A percentile compares a stretch with the other conserved stretches of the same genome.
These are phyloP conservation scores for Ogataea trehalophila DNA, from an alignment of 805 yeast genomes.

Conservation along the genomic window DNA sequence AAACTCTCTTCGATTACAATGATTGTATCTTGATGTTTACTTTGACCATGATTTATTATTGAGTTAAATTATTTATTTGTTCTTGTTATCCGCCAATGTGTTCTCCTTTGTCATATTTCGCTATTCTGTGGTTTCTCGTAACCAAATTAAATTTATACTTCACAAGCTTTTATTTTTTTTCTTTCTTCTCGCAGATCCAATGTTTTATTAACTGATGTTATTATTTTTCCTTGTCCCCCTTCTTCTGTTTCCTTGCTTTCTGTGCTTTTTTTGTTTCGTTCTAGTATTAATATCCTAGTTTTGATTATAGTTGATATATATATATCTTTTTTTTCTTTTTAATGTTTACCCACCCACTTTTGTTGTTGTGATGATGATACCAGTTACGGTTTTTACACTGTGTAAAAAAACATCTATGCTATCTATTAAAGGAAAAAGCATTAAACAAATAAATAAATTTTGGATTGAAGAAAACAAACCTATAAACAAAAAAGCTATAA, in stretches of 20 bases:
- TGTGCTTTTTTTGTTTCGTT: neutral
- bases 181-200: neutral
- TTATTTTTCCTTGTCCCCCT: neutral
- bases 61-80: neutral
- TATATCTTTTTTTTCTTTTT: neutral
- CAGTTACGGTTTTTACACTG: neutral
- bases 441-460: no score
- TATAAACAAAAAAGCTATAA: no score
- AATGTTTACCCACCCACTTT: neutral
- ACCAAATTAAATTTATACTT: neutral
- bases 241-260: no score
- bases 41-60: neutral
- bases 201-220: neutral
- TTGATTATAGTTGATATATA: slow-evolving; percentile 1
- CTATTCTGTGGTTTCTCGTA: neutral
- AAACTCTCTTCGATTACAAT: no score
- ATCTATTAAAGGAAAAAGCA: no score
- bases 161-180: neutral
- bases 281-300: neutral
- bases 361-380: neutral
- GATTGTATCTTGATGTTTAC: no score
- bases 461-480: no score
- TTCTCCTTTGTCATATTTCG: neutral
- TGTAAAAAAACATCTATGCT: no score
- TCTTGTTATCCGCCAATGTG: neutral